Base-by-base conservation (phyloP, 805 yeast genomes). In the Wickerhamiella azymoides region DNA sequence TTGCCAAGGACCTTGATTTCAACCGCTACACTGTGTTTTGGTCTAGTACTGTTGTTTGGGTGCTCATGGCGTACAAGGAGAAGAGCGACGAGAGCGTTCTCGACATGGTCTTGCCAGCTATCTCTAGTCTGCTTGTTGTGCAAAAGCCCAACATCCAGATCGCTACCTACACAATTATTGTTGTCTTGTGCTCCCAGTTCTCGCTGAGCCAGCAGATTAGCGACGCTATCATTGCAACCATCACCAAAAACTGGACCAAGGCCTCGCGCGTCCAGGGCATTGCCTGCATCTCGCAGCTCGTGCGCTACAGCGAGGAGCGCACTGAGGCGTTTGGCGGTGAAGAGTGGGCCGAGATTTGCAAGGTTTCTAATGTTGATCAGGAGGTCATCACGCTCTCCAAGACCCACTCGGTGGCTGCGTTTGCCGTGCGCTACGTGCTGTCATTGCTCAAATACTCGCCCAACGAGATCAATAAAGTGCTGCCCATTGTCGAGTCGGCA, bases 101-200 rank as follows among this genome's bases (percentile, higher is more conserved):
- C 9, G 68, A 60, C 32, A 38, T 52, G 24, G 43, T 62, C 14
- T 51, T 67, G 28, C 66, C 67, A 2, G 50, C 48, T 17, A 45
- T 67, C 5, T 57, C 69, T n/a, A 53, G 50, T 27, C 49, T 57
- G 2, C 39, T 68, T 5, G 42, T 57, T 2, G 49, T 49, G 18
- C 47, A 52, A 32, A 52, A 53, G 8, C 62, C 66, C 33, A 93
- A 84, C 55, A 71, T 79, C 43, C 92, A 83, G 60, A 71, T 84
- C 49, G 80, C 95, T 16, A 85, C 89, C 1, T 89, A 84, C 60
- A 82, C 94, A 40, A 68, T 86, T 11, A 59, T 89, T 19, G 74
- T 89, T 0, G 95, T 89, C 2, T 65, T 88, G 43, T 73, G 81
- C 5, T 70, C 89, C 2, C 80, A 89, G 39, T 71, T 79, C 41